Evolutionary conservation across 2,329 filamentous ascomycete species (phyloP), one percentile per base, ranked within the genome.

Genomic region (Didymella exigua): DNA sequence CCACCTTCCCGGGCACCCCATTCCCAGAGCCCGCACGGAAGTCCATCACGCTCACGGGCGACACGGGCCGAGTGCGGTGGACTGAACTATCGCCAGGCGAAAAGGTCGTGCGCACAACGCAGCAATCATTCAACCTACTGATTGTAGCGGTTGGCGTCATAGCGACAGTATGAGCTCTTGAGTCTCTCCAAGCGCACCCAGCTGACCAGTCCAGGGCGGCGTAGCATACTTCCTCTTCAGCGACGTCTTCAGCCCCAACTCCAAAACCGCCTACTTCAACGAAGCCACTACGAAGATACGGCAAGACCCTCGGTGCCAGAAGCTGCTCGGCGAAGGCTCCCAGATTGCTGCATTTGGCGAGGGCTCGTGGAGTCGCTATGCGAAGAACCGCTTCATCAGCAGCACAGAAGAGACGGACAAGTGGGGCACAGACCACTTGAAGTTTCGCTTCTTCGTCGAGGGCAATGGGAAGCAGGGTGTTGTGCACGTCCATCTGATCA

Each of bases 51-150:
- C 84, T 93, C 0, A 87, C 93, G 68, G 95, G 91, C 66, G 93
- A 97, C 66, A 89, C 91, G 68, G 93, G 93, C 7, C 82, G 84
- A 60, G 86, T 96, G 1, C 85, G 86, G 4, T 98, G 93, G 93
- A 82, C 80, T 3, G 82, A 95, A 49, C 83, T 98, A 2, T 91
- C 88, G 0, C 79, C 78, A 0, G 79, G 79, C 42, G 93, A 97
- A 73, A 97, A 96, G 75, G 86, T 87, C 2, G 89, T 89, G 21
- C 85, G 93, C 33, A 90, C 91, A 8, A 93, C 91, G 0, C 93
- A 97, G 75, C 93, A 97, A 75, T 89, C 88, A 14, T 89, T 96
- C 79, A 97, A 98, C 76, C 86, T 96, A 62, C 82, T 88, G 62
- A 76, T 97, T 59, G 86, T 97, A 8, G 63, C 91, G 1, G 80